Conservation (phyloP, 331 rosid species). For the Ulmus americana region DNA sequence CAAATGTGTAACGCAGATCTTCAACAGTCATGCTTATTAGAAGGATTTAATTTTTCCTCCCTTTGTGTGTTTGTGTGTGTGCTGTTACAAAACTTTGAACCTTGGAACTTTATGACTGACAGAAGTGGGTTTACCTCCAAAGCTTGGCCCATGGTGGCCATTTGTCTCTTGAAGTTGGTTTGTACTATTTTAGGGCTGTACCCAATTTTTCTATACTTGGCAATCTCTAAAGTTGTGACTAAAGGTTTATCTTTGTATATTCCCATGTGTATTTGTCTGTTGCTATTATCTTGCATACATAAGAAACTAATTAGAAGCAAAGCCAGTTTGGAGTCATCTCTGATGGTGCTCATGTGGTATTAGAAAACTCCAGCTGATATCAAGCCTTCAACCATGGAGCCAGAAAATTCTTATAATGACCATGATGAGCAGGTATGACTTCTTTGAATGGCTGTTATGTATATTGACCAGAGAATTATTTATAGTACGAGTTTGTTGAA, state of each 20-base stretch:
- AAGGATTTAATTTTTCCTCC: too few relatives aligned
- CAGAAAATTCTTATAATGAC: constrained; percentile 30
- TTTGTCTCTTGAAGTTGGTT: not conserved
- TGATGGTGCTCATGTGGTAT: constrained; percentile 21
- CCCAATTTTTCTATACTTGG: not conserved
- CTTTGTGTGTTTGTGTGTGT: too few relatives aligned
- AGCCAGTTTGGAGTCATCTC: not conserved
- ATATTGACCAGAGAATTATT: constrained; percentile 4
- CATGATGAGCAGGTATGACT: constrained; percentile 36
- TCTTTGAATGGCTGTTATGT: constrained; percentile 5
- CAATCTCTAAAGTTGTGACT: not conserved
- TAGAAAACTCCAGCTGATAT: constrained; percentile 52
- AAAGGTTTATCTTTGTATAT: not conserved
- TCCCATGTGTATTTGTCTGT: not conserved
- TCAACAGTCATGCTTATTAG: too few relatives aligned
- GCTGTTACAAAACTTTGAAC: too few relatives aligned
- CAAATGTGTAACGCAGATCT: too few relatives aligned
- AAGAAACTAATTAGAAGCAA: not conserved
- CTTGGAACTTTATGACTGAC: too few relatives aligned
- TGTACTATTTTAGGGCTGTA: not conserved
- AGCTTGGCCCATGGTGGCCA: too few relatives aligned
- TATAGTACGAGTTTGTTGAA: too few relatives aligned
- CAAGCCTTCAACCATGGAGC: constrained; percentile 42
- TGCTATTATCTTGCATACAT: not conserved
- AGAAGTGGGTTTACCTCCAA: too few relatives aligned